Evolutionary conservation across 768 basidiomycete species (phyloP).

Genomic region (Nevesoporus exiguus): DNA sequence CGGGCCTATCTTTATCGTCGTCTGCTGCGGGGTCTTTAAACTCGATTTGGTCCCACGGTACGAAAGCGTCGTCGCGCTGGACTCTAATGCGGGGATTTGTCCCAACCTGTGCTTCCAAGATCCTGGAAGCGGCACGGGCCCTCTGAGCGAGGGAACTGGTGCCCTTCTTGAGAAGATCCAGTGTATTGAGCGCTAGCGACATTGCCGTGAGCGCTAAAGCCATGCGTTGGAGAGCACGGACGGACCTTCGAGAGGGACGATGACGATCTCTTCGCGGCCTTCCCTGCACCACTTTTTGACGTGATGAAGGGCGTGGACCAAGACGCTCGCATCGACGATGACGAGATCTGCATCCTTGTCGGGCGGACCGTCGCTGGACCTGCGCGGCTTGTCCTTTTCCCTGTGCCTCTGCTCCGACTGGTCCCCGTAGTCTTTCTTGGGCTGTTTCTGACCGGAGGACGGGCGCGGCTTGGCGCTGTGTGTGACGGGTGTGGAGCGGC

Average conservation of each 20-base stretch:
- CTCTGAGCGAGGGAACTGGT: conserved; percentile 72
- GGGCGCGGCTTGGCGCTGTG: conserved; percentile 25
- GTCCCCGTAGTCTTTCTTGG: conserved; percentile 24
- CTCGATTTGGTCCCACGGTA: conserved; percentile 72
- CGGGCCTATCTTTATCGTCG: conserved; percentile 24
- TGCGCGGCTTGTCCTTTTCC: conserved; percentile 24
- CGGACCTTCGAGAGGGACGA: conserved; percentile 87
- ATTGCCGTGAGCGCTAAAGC: conserved; percentile 7
- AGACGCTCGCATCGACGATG: conserved; percentile 78
- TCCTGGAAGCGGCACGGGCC: conserved; percentile 83
- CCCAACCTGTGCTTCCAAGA: conserved; percentile 85
- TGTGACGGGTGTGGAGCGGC: conserved; percentile 11
- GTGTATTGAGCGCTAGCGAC: conserved; percentile 74
- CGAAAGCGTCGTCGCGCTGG: conserved; percentile 78
- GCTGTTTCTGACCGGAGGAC: conserved; percentile 15
- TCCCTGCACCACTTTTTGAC: conserved; percentile 82
- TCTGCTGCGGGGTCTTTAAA: conserved; percentile 40
- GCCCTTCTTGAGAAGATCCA: conserved; percentile 92
- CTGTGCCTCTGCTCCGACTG: conserved; percentile 15
- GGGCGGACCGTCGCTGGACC: conserved; percentile 25
- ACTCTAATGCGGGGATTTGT: conserved; percentile 77
- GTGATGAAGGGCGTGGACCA: conserved; percentile 72
- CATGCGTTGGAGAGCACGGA: conserved; percentile 2
- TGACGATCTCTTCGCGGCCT: conserved; percentile 71
- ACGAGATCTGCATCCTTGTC: conserved; percentile 70